A percentile compares a stretch with the other conserved stretches of the same genome.
phyloP scores from a whole-genome alignment of 202 grass and related monocot species.

The Panicum virgatum region DNA sequence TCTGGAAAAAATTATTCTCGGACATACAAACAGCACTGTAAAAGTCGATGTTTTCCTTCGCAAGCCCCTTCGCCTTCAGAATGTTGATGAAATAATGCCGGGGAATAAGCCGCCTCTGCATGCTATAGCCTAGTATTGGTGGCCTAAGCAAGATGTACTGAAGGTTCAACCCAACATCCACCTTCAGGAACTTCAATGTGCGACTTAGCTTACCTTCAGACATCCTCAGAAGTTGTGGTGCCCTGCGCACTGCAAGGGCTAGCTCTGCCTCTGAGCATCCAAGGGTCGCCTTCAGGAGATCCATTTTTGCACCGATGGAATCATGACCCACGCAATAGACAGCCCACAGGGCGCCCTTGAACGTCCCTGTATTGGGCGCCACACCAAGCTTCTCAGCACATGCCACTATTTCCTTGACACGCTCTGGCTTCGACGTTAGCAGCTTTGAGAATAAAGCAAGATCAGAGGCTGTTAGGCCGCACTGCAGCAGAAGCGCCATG shows the following conservation, averaged over 20 bases:
- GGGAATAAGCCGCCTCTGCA: conserved; percentile 34
- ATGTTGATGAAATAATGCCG: conserved; percentile 24
- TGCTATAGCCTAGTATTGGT: background rate
- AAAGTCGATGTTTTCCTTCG: conserved; percentile 7
- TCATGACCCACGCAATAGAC: background rate
- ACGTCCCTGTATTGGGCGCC: conserved; percentile 6
- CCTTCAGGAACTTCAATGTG: conserved; percentile 3
- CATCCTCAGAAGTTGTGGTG: background rate
- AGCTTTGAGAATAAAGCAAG: background rate
- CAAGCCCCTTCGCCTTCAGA: conserved; percentile 42
- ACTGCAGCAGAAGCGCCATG: conserved; percentile 6
- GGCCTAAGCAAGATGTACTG: conserved; percentile 1
- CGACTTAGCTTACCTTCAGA: background rate
- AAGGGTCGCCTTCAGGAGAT: conserved; percentile 21
- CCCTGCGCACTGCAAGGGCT: conserved; percentile 3
- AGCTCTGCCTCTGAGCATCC: conserved; percentile 33
- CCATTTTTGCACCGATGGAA: background rate
- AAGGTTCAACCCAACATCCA: conserved; percentile 34
- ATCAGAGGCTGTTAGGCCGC: conserved; percentile 8
- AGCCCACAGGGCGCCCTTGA: background rate
- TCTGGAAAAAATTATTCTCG: conserved; percentile 2
- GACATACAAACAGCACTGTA: background rate
- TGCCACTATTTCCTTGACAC: conserved; percentile 1
- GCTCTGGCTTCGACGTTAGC: background rate
- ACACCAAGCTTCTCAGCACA: conserved; percentile 32